These are phyloP conservation scores for Lachnellula hyalina DNA, from an alignment of 2,329 filamentous ascomycete genomes.

Conservation along the genomic window DNA sequence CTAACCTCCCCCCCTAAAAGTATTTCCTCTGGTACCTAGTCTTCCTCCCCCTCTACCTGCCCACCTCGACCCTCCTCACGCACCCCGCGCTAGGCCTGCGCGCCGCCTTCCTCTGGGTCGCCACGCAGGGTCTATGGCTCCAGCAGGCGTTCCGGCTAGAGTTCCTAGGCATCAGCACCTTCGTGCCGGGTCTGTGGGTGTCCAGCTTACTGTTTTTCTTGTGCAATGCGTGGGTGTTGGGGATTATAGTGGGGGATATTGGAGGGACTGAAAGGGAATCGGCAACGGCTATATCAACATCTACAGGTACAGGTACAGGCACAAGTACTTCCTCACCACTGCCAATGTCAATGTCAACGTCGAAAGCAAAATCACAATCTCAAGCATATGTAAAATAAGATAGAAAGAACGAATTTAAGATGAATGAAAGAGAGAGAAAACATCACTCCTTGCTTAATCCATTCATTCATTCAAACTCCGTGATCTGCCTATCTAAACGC, in stretches of 20 bases:
- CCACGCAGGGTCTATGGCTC: constrained; percentile 69
- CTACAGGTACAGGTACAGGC: no score
- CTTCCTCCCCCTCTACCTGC: constrained; percentile 86
- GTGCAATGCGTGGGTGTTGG: constrained; percentile 82
- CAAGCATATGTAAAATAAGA: neutral
- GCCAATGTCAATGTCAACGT: neutral
- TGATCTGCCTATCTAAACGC: no score
- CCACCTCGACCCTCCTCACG: constrained; percentile 65
- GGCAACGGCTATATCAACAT: no score
- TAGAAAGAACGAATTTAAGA: neutral
- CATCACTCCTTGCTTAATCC: no score
- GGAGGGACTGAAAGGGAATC: constrained; percentile 3
- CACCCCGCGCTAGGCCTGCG: constrained; percentile 55
- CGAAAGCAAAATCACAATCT: neutral
- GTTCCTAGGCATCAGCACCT: constrained; percentile 76
- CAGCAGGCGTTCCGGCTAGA: constrained; percentile 72
- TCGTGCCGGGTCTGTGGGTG: constrained; percentile 76
- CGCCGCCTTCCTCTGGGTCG: constrained; percentile 68
- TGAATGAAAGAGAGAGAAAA: no score
- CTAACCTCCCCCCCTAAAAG: constrained; percentile 38
- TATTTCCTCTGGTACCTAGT: constrained; percentile 99
- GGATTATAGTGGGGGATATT: constrained; percentile 68
- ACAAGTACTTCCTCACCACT: neutral
- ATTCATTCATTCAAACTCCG: no score
- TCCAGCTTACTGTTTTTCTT: constrained; percentile 74